phyloP scores from a whole-genome alignment of 1,139 yeast species.

The Williopsis jadinii region DNA sequence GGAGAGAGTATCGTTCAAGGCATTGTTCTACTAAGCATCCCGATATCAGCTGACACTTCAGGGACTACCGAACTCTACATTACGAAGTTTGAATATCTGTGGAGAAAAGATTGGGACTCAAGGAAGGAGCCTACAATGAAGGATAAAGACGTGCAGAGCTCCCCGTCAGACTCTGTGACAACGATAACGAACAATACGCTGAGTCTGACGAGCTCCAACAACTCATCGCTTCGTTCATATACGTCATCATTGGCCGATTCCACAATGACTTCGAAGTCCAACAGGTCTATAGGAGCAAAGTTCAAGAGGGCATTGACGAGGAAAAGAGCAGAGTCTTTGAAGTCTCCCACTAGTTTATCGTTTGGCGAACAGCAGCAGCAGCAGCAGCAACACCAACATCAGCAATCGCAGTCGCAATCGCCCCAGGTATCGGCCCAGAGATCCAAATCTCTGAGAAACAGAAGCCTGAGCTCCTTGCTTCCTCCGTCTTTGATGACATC shows the following conservation, averaged over 20 bases:
- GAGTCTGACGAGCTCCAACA: constrained; percentile 14
- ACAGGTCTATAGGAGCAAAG: constrained; percentile 9
- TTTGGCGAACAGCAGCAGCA: neutral
- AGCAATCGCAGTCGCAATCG: neutral
- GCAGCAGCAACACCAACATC: too few relatives aligned
- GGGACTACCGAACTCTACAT: too few relatives aligned
- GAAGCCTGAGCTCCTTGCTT: constrained; percentile 11
- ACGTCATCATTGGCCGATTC: constrained; percentile 18
- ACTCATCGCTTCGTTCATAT: constrained; percentile 17
- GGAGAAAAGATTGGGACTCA: too few relatives aligned
- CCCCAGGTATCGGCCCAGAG: neutral
- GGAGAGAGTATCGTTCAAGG: too few relatives aligned
- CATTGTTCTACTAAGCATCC: too few relatives aligned
- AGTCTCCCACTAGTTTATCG: constrained; percentile 3
- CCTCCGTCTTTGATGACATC: constrained; percentile 5
- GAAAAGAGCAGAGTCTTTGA: constrained; percentile 19
- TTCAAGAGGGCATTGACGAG: constrained; percentile 8
- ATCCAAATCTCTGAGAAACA: constrained; percentile 13
- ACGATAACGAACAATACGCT: neutral
- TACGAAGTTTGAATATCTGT: too few relatives aligned
- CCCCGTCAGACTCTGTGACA: neutral
- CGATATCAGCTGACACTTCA: too few relatives aligned
- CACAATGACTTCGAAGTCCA: constrained; percentile 6
- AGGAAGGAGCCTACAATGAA: neutral
- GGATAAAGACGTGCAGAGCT: neutral